These are phyloP conservation scores for Pseudogymnoascus sp. DNA, from an alignment of 2,329 filamentous ascomycete genomes.

Conservation along the genomic window DNA sequence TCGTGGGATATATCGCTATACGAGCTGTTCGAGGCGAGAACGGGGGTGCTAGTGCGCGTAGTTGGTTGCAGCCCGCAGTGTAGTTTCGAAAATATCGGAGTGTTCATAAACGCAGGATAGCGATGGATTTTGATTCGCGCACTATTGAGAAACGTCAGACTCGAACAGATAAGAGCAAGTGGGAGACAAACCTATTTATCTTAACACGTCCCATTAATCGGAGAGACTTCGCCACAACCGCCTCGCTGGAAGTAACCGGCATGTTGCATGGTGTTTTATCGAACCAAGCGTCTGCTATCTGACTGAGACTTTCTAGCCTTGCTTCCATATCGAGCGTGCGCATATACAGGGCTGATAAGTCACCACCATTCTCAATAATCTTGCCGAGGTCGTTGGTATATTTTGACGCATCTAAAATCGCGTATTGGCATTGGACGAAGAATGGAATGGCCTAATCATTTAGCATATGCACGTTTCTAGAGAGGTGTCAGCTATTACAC, in stretches of 20 bases:
- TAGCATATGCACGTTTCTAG: conserved; percentile 13
- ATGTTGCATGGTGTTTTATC: conserved; percentile 28
- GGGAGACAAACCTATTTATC: conserved; percentile 34
- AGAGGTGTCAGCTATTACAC: conserved; percentile 14
- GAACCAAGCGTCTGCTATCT: conserved; percentile 30
- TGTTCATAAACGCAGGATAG: conserved; percentile 42
- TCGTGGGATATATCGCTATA: background rate
- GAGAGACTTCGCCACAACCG: conserved; percentile 35
- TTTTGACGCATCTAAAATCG: conserved; percentile 38
- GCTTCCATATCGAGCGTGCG: conserved; percentile 35
- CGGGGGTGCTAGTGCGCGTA: conserved; percentile 18
- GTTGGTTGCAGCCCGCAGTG: conserved; percentile 39
- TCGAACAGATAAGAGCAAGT: background rate
- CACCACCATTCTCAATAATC: conserved; percentile 29
- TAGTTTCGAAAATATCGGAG: conserved; percentile 39
- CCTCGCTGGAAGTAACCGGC: conserved; percentile 32
- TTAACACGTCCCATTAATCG: conserved; percentile 41
- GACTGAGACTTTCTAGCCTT: conserved; percentile 31
- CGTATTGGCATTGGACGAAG: conserved; percentile 39
- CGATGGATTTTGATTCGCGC: conserved; percentile 44
- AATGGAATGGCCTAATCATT: conserved; percentile 30
- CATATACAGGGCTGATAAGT: conserved; percentile 33
- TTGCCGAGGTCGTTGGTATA: conserved; percentile 41
- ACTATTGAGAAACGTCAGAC: conserved; percentile 23
- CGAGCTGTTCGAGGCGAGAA: background rate